Evolutionary conservation across 352 stramenopile species (phyloP), one percentile per base, ranked within the genome.

Genomic region (Phytophthora fragariaefolia): DNA sequence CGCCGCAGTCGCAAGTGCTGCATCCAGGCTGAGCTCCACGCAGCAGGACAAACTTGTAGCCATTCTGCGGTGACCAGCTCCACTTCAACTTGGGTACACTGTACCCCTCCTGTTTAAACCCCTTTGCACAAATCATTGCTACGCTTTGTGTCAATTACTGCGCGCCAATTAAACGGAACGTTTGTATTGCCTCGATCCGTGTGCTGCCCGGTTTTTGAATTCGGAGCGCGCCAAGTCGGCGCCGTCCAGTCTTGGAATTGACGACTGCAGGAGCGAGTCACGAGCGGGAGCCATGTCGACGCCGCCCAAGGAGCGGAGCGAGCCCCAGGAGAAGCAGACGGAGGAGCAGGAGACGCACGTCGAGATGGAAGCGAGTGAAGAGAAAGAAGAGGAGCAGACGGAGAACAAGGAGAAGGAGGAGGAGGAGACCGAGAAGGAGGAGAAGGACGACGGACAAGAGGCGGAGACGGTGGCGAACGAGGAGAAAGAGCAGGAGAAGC

Each of bases 31-130:
- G 30, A 88, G 73, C 67, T 54, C 64, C 0, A 8, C 77, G 7
- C 80, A 90, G 38, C 85, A 93, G 59, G 73, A 84, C n/a, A 79
- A 74, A 50, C 71, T 93, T 10, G 34, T 65, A 20, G 63, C 57
- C 10, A 83, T 87, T 27, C 43, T 93, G 0, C 78, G 78, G 27
- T 72, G 56, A 69, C 65, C 28, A 54, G 22, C 17, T 42, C 53
- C 50, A 60, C 38, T 23, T 23, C 38, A 46, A 12, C 17, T 46
- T 4, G n/a, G n/a, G n/a, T n/a, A n/a, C n/a, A n/a, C n/a, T n/a
- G n/a, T n/a, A n/a, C n/a, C n/a, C n/a, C n/a, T n/a, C n/a, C n/a
- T n/a, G n/a, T n/a, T n/a, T n/a, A n/a, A n/a, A n/a, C n/a, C n/a
- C n/a, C n/a, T n/a, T n/a, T n/a, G n/a, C n/a, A n/a, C n/a, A n/a